phyloP scores from a whole-genome alignment of 2,329 filamentous ascomycete species.

The Neonectria faginata region DNA sequence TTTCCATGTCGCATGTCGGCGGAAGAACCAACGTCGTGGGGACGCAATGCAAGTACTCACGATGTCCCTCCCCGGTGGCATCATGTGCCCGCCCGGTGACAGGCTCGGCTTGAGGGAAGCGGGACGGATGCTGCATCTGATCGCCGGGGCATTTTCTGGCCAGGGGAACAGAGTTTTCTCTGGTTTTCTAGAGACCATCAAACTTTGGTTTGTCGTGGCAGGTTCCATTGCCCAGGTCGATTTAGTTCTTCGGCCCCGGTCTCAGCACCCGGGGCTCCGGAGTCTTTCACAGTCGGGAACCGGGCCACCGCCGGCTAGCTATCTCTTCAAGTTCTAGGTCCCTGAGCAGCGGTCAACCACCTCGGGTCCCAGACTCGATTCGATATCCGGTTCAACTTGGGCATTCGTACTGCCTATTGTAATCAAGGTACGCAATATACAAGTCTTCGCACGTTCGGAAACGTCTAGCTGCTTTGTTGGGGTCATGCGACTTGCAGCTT shows the following conservation, averaged over 20 bases:
- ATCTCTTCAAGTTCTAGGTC: constrained; percentile 15
- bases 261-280: constrained; percentile 22
- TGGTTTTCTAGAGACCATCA: constrained; percentile 12
- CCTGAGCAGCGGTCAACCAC: constrained; percentile 3
- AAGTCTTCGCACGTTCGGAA: constrained; percentile 18
- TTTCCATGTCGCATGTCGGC: constrained; percentile 6
- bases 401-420: neutral
- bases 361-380: neutral
- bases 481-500: constrained; percentile 24
- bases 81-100: constrained; percentile 34
- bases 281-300: constrained; percentile 14
- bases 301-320: constrained; percentile 25
- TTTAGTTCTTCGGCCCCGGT: constrained; percentile 21
- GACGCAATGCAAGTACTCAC: constrained; percentile 6
- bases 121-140: constrained; percentile 27
- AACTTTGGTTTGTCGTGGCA: constrained; percentile 11
- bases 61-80: constrained; percentile 26
- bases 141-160: constrained; percentile 15
- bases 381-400: neutral
- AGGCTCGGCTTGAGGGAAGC: constrained; percentile 20
- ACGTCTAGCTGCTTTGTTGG: constrained; percentile 25
- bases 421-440: neutral
- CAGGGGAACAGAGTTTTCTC: constrained; percentile 30
- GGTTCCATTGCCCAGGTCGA: constrained; percentile 5
- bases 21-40: constrained; percentile 26